These are phyloP conservation scores for Pseudozyma hubeiensis DNA, from an alignment of 1,284 basidiomycete genomes.

Conservation along the genomic window DNA sequence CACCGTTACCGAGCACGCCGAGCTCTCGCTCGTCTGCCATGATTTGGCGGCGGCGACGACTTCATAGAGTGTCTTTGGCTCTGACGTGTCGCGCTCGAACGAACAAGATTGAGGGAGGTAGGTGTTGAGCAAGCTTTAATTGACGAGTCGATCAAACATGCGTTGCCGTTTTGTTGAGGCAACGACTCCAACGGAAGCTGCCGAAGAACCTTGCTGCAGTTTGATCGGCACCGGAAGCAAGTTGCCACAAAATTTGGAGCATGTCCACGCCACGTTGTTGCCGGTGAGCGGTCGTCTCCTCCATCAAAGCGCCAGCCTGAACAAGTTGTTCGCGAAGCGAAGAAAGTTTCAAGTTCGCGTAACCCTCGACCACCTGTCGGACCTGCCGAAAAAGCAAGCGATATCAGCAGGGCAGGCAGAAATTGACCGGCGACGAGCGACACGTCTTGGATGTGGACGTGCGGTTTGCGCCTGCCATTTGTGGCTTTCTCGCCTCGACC, in stretches of 20 bases:
- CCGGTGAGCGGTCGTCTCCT: background rate
- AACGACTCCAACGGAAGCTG: background rate
- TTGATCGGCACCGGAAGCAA: background rate
- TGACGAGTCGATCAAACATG: background rate
- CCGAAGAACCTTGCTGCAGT: background rate
- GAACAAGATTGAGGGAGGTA: too few species aligned
- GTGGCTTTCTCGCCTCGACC: background rate
- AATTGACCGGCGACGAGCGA: background rate
- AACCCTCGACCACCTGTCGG: too few species aligned
- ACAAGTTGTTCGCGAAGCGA: too few species aligned
- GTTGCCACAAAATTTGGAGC: constrained; percentile 1
- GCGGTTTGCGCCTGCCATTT: background rate
- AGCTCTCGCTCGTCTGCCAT: too few species aligned
- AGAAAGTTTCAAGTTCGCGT: too few species aligned
- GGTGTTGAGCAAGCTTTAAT: too few species aligned
- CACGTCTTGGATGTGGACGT: background rate
- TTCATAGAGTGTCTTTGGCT: too few species aligned
- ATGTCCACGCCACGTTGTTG: too few species aligned
- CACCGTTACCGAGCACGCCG: too few species aligned
- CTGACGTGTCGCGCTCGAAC: too few species aligned
- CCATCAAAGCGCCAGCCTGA: background rate
- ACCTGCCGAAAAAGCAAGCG: too few species aligned
- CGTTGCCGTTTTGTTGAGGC: background rate
- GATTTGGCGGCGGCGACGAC: too few species aligned
- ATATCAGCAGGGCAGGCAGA: background rate